These are phyloP conservation scores for Discostella stelligeroides DNA, from an alignment of 108 stramenopile genomes.

Conservation along the genomic window DNA sequence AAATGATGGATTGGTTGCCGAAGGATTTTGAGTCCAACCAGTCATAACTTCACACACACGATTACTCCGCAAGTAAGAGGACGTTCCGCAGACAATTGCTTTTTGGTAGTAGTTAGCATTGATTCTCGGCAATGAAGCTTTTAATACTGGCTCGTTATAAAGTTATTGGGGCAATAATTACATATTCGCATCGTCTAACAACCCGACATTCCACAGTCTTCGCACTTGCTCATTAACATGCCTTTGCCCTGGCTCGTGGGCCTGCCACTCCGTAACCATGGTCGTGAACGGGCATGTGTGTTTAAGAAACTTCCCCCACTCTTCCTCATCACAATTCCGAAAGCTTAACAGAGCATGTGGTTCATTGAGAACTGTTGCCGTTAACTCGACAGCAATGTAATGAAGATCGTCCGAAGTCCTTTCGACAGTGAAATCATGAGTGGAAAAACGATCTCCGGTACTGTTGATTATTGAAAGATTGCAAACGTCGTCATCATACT, in stretches of 20 bases:
- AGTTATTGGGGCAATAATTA: too few relatives aligned
- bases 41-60: too few relatives aligned
- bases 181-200: too few relatives aligned
- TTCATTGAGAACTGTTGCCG: not conserved
- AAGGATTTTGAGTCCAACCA: conserved; percentile 92
- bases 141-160: too few relatives aligned
- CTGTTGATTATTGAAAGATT: not conserved
- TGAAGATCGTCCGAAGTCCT: conserved; percentile 19
- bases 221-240: too few relatives aligned
- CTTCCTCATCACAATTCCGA: conserved; percentile 24
- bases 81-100: too few relatives aligned
- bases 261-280: too few relatives aligned
- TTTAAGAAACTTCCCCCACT: conserved; percentile 10
- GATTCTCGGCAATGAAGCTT: too few relatives aligned
- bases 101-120: too few relatives aligned
- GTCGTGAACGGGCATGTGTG: not conserved
- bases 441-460: not conserved
- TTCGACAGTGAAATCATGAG: conserved; percentile 8
- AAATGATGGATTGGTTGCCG: conserved; percentile 92
- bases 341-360: conserved; percentile 26
- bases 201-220: too few relatives aligned
- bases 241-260: too few relatives aligned
- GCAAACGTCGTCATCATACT: conserved; percentile 24
- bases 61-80: too few relatives aligned
- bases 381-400: conserved; percentile 26